Evolutionary conservation across 352 stramenopile genomes (phyloP), one percentile per base, ranked within the genome.

Genomic region (Phytophthora rubi): DNA sequence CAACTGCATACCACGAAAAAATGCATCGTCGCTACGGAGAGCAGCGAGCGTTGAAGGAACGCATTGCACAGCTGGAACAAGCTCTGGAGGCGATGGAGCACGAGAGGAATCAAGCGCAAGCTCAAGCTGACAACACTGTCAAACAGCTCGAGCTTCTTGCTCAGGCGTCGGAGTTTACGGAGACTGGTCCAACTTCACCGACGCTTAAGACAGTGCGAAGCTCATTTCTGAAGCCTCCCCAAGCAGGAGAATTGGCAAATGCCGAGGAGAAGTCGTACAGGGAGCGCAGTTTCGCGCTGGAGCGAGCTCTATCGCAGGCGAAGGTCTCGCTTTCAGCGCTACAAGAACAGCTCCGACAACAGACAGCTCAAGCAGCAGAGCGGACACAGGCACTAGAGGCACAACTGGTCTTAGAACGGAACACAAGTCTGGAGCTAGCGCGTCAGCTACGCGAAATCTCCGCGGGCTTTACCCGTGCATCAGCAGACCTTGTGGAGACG

Each of bases 21-120:
- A 90, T 93, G 84, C 81, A 94, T 30, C 80, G 67, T 26, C 83
- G 85, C 7, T 92, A 94, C 68, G 85, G 75, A 45, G 85, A 93
- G 33, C 76, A 80, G 32, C 82, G 86, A 37, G 60, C 59, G 0
- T 57, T 94, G 8, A 85, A 85, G 1, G 83, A 91, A 26, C 76
- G 79, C 0, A 76, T 92, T 21, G 62, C 39, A 1, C 60, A 76
- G 15, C 59, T 94, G 0, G 80, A 93, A 62, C 73, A 67, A 35
- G 79, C 85, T 10, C 59, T 93, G 4, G 59, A 76, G 0, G 52
- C 71, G 0, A 69, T 66, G 15, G 67, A 75, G 51, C 47, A 44
- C 9, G 80, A 90, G 55, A 71, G 79, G 1, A 67, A 88, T 37
- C 71, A 86, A 35, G 73, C 79, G 8, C 66, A 68, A 59, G 45